Evolutionary conservation across 352 stramenopile genomes (phyloP), one percentile per base, ranked within the genome.

Genomic region (Globisporangium perplexum): DNA sequence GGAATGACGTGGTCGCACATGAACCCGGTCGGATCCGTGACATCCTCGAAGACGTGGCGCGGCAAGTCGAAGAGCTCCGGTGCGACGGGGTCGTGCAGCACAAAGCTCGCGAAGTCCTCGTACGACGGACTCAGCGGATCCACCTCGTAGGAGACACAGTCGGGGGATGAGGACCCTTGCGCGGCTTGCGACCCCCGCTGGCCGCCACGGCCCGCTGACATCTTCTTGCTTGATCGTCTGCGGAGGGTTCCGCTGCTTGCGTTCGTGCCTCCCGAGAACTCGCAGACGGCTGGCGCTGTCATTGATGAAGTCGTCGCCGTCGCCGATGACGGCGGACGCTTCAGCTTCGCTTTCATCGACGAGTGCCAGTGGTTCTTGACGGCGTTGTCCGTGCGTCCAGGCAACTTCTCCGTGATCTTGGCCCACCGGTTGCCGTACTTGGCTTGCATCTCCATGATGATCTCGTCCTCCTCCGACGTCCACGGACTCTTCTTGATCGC

Each of bases 361-460:
- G 83, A 92, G 42, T 98, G 81, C 90, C 92, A 98, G 39, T 96
- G 86, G 65, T 99, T 99, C 72, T 99, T 99, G 46, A 99, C 96
- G 3, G 89, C 88, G 47, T 99, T 99, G 62, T 99, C 95, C 0
- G 85, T 95, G 4, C 97, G 74, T 2, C 97, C 97, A 20, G 93
- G 93, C n/a, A 99, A 69, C 18, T 86, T 73, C 65, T 98, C 93
- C 0, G 96, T 95, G 66, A 99, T 99, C 69, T 98, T 95, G 6
- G 93, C 92, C 97, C 97, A 99, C 23, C 89, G 81, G 62, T 99
- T 99, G 17, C 97, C 97, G 38, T 87, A 81, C 55, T 83, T 73
- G 31, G 65, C 67, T 52, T 98, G 90, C 69, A 90, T 80, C 15
- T 74, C 55, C 49, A 93, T 41, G 43, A 98, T 86, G 35, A 90